phyloP scores from a whole-genome alignment of 2,329 filamentous ascomycete genomes.

The Trichoderma sp. region DNA sequence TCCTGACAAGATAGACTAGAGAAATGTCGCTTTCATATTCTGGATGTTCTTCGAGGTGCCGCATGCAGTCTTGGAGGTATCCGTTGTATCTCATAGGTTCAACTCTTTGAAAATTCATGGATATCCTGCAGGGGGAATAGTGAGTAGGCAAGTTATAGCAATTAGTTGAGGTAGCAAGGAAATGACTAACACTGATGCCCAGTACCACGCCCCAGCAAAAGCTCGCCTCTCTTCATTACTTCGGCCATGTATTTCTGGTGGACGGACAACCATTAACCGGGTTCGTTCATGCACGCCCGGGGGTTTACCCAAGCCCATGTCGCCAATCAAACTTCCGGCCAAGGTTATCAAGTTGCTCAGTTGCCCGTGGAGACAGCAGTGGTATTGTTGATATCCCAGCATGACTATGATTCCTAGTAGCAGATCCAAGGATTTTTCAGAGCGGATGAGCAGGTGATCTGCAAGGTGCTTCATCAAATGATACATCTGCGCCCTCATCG shows the following conservation, averaged over 20 bases:
- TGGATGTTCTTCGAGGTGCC: slow-evolving; percentile 40
- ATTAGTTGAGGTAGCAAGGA: neutral
- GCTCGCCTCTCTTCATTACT: slow-evolving; percentile 53
- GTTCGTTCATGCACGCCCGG: slow-evolving; percentile 43
- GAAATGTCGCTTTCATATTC: slow-evolving; percentile 48
- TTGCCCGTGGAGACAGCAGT: slow-evolving; percentile 53
- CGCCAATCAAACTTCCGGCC: slow-evolving; percentile 45
- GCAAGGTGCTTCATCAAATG: slow-evolving; percentile 45
- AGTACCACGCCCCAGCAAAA: slow-evolving; percentile 53
- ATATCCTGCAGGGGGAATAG: slow-evolving; percentile 31
- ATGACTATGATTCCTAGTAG: slow-evolving; percentile 49
- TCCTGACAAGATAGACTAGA: slow-evolving; percentile 46
- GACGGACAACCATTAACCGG: slow-evolving; percentile 41
- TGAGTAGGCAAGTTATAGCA: neutral
- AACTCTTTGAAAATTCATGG: slow-evolving; percentile 42
- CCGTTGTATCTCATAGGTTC: slow-evolving; percentile 50
- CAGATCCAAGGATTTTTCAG: slow-evolving; percentile 49
- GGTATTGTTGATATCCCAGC: slow-evolving; percentile 52
- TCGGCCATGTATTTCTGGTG: slow-evolving; percentile 37
- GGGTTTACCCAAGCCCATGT: slow-evolving; percentile 45
- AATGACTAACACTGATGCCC: slow-evolving; percentile 48
- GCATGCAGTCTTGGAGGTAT: slow-evolving; percentile 51
- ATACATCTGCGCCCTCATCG: slow-evolving; percentile 51
- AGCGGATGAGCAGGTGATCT: slow-evolving; percentile 49
- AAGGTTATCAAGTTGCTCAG: slow-evolving; percentile 50